Evolutionary conservation across 202 grass and related monocot species (phyloP).

Genomic region (Dendrocalamus latiflorus): DNA sequence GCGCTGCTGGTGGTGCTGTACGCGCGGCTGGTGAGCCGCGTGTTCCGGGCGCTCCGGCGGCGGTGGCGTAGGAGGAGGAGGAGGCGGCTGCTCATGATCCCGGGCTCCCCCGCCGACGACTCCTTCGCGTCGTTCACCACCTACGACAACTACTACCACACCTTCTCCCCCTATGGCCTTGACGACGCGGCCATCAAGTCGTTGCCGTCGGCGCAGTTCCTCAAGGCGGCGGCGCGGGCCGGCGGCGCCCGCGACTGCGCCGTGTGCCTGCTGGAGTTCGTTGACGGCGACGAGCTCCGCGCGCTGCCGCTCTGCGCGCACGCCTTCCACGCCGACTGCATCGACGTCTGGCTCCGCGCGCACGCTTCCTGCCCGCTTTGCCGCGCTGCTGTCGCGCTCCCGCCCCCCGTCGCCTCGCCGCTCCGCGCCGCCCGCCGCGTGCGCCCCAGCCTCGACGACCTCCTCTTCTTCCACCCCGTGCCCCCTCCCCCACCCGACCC

Average conservation of each 20-base stretch:
- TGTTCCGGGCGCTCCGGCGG: slow-evolving; percentile 36
- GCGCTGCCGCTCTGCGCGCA: slow-evolving; percentile 77
- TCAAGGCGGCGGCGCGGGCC: slow-evolving; percentile 29
- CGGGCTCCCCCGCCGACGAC: slow-evolving; percentile 19
- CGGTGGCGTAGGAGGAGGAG: slow-evolving; percentile 18
- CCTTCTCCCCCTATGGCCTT: slow-evolving; percentile 66
- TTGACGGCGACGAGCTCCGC: slow-evolving; percentile 76
- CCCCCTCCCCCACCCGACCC: neutral
- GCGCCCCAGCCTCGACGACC: slow-evolving; percentile 73
- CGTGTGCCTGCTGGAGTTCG: slow-evolving; percentile 89
- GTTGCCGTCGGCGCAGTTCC: slow-evolving; percentile 61
- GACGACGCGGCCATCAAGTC: slow-evolving; percentile 87
- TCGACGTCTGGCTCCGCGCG: slow-evolving; percentile 87
- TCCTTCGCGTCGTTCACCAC: slow-evolving; percentile 62
- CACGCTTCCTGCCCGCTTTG: slow-evolving; percentile 88
- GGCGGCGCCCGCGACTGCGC: slow-evolving; percentile 59
- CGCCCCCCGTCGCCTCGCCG: slow-evolving; percentile 37
- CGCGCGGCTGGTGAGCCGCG: slow-evolving; percentile 53
- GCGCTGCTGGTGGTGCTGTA: slow-evolving; percentile 90
- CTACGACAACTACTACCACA: slow-evolving; percentile 70
- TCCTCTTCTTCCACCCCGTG: slow-evolving; percentile 58
- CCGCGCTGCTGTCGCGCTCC: slow-evolving; percentile 55
- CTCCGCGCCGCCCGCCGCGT: slow-evolving; percentile 50
- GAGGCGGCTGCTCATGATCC: slow-evolving; percentile 25
- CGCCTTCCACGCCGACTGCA: slow-evolving; percentile 91